Percentiles rank a stretch among this genome's conserved stretches.
Evolutionary conservation across 2,329 filamentous ascomycete species (phyloP).

Genomic region (Alternaria alternata): DNA sequence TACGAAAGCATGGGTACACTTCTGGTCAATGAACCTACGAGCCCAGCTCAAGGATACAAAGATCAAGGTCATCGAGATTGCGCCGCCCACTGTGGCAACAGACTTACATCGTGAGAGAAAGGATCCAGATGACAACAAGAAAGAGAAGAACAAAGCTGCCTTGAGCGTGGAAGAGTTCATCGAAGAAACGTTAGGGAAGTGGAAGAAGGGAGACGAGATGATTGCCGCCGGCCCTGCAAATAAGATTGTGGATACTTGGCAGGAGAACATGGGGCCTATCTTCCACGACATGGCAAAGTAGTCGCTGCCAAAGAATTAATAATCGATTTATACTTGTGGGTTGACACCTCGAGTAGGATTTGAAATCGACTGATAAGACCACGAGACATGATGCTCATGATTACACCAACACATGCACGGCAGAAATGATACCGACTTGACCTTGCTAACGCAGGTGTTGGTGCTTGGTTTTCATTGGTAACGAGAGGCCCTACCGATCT

Average conservation of each 20-base stretch:
- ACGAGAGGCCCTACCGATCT: not conserved
- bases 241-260: constrained; percentile 57
- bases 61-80: constrained; percentile 64
- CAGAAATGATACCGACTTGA: not conserved
- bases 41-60: constrained; percentile 57
- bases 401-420: not conserved
- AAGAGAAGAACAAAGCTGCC: constrained; percentile 60
- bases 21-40: constrained; percentile 64
- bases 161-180: constrained; percentile 65
- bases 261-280: constrained; percentile 47
- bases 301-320: constrained; percentile 25
- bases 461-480: not conserved
- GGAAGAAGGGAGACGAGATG: constrained; percentile 59
- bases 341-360: not conserved
- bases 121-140: constrained; percentile 67
- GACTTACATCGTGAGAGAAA: constrained; percentile 64
- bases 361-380: not conserved
- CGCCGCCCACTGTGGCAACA: constrained; percentile 63
- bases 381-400: not conserved
- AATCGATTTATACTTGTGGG: not conserved
- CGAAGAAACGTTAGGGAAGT: constrained; percentile 55
- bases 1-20: constrained; percentile 67
- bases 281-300: constrained; percentile 22
- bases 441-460: not conserved
- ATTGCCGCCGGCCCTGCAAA: constrained; percentile 58